Conservation (phyloP, 106 monocot species). For the Dioscorea dumetorum region DNA sequence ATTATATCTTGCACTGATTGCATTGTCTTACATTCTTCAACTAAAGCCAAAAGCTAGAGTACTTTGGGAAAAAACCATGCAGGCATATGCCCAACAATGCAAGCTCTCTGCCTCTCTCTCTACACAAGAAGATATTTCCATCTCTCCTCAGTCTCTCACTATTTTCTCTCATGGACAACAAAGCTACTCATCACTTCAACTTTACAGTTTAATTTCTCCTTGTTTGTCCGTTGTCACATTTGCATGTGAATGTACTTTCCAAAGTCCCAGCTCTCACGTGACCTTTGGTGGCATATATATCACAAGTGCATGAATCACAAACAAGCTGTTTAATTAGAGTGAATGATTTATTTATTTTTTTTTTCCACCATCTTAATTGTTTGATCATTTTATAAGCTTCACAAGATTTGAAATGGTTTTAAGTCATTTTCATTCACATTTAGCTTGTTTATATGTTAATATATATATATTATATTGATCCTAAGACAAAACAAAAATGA, state of each 20-base stretch:
- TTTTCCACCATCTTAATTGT: background rate
- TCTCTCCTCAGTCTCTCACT: too few relatives aligned
- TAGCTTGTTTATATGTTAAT: background rate
- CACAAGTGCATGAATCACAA: slow-evolving; percentile 3
- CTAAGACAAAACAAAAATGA: slow-evolving; percentile 6
- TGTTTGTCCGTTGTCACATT: slow-evolving; percentile 13
- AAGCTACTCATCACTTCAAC: background rate
- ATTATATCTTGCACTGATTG: background rate
- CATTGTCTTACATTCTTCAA: background rate
- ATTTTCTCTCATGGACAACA: too few relatives aligned
- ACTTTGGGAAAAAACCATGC: background rate
- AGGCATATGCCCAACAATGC: background rate
- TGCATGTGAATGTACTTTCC: slow-evolving; percentile 34
- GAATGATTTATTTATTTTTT: background rate
- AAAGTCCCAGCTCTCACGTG: slow-evolving; percentile 21
- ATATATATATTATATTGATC: background rate
- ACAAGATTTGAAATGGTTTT: background rate
- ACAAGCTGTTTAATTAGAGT: too few relatives aligned
- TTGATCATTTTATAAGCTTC: background rate
- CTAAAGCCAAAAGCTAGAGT: background rate
- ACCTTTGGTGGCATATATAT: slow-evolving; percentile 12
- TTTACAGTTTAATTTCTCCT: slow-evolving; percentile 14
- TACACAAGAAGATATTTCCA: background rate
- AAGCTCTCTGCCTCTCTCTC: background rate
- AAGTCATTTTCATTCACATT: background rate